These are phyloP conservation scores for Podila epicladia DNA, from an alignment of 192 early-diverging fungal genomes.

Conservation along the genomic window DNA sequence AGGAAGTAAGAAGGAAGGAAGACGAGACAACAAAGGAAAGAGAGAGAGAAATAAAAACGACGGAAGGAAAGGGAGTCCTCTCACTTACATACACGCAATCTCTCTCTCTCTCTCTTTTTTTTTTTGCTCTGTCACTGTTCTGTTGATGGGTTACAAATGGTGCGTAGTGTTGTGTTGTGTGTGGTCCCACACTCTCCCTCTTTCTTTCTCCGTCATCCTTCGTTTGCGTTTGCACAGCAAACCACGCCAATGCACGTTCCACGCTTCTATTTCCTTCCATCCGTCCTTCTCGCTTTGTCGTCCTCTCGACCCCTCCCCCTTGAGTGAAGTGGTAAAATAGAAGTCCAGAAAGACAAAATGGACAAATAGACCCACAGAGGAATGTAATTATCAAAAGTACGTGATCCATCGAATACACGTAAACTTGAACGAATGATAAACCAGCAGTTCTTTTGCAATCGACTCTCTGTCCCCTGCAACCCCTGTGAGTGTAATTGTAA, in stretches of 20 bases:
- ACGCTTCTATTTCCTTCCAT: no score
- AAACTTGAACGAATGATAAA: no score
- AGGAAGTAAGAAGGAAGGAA: not conserved
- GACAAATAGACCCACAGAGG: no score
- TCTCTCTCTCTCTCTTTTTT: constrained; percentile 2
- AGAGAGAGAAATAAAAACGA: not conserved
- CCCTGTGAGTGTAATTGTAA: no score
- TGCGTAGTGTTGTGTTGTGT: no score
- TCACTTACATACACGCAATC: not conserved
- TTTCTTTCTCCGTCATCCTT: no score
- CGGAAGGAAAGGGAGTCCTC: not conserved
- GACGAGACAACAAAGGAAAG: not conserved
- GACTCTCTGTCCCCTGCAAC: no score
- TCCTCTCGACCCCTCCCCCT: no score
- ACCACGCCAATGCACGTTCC: no score
- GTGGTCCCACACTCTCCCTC: not conserved
- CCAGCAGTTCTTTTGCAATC: not conserved
- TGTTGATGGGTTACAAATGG: not conserved
- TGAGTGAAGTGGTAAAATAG: not conserved
- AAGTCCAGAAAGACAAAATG: not conserved
- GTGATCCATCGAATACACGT: not conserved
- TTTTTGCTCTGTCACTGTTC: not conserved
- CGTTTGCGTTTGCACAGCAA: no score
- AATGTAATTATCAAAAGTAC: not conserved
- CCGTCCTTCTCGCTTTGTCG: no score